Conservation (phyloP, 441 rosid species). For the Gossypium schwendimanii region DNA sequence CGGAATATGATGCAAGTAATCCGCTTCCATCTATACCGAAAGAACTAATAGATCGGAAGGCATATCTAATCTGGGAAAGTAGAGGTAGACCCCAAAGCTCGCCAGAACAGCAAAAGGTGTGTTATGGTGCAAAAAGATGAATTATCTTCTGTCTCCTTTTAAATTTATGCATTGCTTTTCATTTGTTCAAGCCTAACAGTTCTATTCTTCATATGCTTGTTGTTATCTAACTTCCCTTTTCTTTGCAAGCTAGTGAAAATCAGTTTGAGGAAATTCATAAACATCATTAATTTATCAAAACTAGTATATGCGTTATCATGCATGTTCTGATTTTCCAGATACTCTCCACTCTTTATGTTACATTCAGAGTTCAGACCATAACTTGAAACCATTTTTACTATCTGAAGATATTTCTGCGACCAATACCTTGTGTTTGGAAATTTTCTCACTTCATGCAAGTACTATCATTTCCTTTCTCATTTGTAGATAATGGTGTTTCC, state of each 20-base stretch:
- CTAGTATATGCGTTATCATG: neutral
- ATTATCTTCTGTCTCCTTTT: neutral
- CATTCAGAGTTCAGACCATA: neutral
- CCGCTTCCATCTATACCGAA: slow-evolving; percentile 30
- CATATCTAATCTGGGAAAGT: slow-evolving; percentile 53
- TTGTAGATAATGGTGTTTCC: neutral
- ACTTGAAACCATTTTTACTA: neutral
- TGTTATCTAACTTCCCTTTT: neutral
- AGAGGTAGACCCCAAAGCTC: slow-evolving; percentile 47
- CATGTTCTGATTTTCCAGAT: slow-evolving; percentile 1
- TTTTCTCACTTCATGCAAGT: neutral
- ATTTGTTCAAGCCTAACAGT: neutral
- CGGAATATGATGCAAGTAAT: slow-evolving; percentile 35
- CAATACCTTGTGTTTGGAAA: neutral
- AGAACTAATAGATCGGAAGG: slow-evolving; percentile 43
- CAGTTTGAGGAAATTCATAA: neutral
- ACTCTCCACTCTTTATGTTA: neutral
- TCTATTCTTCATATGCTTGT: neutral
- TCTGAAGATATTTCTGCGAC: neutral
- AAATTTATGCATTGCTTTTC: neutral
- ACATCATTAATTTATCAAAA: neutral
- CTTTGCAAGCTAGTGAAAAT: neutral
- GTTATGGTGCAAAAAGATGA: slow-evolving; percentile 2
- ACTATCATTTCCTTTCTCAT: neutral
- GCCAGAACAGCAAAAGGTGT: slow-evolving; percentile 54